A percentile compares a stretch with the other conserved stretches of the same genome.
These are phyloP conservation scores for Botrytis aclada DNA, from an alignment of 2,329 filamentous ascomycete species.

Conservation along the genomic window DNA sequence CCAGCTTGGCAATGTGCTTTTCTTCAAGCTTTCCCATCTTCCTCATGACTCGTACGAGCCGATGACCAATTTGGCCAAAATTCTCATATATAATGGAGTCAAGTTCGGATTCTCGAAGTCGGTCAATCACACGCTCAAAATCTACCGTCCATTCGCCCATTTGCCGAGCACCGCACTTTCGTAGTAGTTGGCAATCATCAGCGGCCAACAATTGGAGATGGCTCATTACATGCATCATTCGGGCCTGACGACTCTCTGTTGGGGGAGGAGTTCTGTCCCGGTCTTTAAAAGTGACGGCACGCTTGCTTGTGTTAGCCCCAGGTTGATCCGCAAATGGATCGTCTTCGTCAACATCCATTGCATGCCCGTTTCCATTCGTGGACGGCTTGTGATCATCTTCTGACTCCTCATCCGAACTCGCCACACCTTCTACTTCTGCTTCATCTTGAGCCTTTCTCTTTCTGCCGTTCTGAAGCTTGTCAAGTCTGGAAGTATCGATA, in stretches of 20 bases:
- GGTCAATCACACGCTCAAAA: constrained; percentile 68
- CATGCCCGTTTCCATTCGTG: constrained; percentile 22
- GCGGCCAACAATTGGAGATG: constrained; percentile 72
- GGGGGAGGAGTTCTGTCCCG: constrained; percentile 26
- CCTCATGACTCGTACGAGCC: constrained; percentile 79
- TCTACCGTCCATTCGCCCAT: constrained; percentile 80
- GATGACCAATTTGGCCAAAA: constrained; percentile 72
- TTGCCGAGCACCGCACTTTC: constrained; percentile 60
- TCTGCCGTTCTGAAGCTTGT: constrained; percentile 45
- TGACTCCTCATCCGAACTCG: constrained; percentile 31
- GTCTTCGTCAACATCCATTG: constrained; percentile 23
- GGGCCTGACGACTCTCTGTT: constrained; percentile 37
- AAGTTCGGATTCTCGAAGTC: constrained; percentile 72
- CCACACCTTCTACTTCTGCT: constrained; percentile 28
- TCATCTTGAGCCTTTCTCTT: constrained; percentile 32
- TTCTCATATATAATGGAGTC: constrained; percentile 77
- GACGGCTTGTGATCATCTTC: constrained; percentile 23
- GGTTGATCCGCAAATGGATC: constrained; percentile 25
- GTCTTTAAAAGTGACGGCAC: constrained; percentile 52
- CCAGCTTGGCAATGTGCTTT: constrained; percentile 76
- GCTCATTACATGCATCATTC: constrained; percentile 61
- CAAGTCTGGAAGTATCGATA: constrained; percentile 46
- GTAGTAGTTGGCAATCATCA: constrained; percentile 65
- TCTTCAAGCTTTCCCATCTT: constrained; percentile 94
- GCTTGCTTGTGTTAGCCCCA: constrained; percentile 21